Percentiles rank a stretch among this genome's conserved stretches.
These are phyloP conservation scores for Exophiala sideris DNA, from an alignment of 2,329 filamentous ascomycete species.

Conservation along the genomic window DNA sequence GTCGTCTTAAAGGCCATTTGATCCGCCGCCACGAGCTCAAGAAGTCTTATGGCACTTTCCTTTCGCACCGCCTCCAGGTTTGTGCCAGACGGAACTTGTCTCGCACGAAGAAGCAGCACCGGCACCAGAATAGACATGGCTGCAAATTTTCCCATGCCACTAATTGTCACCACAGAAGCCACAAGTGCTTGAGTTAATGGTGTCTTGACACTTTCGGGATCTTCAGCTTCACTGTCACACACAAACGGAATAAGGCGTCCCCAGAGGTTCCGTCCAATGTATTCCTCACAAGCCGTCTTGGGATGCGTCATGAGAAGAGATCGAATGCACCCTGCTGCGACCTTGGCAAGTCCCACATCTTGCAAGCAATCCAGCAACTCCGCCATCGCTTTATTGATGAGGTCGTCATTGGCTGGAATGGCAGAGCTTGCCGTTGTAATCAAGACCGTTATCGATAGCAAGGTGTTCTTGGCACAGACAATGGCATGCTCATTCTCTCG, in stretches of 20 bases:
- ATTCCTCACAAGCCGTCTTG: conserved; percentile 64
- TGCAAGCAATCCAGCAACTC: conserved; percentile 80
- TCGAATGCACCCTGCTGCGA: conserved; percentile 84
- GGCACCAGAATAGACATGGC: conserved; percentile 76
- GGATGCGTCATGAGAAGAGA: conserved; percentile 68
- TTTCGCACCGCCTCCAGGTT: conserved; percentile 49
- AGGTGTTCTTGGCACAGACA: conserved; percentile 85
- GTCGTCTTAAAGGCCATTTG: conserved; percentile 70
- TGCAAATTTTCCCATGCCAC: conserved; percentile 28
- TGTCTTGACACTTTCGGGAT: conserved; percentile 71
- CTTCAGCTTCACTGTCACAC: conserved; percentile 63
- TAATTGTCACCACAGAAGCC: conserved; percentile 55
- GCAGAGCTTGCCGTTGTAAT: conserved; percentile 75
- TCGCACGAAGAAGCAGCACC: conserved; percentile 69
- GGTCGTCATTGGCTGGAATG: conserved; percentile 69
- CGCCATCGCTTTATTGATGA: conserved; percentile 70
- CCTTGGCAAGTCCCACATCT: conserved; percentile 63
- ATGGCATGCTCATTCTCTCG: conserved; percentile 67
- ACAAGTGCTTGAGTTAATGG: conserved; percentile 72
- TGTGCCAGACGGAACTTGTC: conserved; percentile 54
- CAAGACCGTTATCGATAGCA: conserved; percentile 83
- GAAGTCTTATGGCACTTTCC: conserved; percentile 71
- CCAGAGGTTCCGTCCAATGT: conserved; percentile 70
- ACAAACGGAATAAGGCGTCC: conserved; percentile 75
- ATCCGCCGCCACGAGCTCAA: conserved; percentile 77